These are phyloP conservation scores for Lipomyces japonicus DNA, from an alignment of 805 yeast species.

Conservation along the genomic window DNA sequence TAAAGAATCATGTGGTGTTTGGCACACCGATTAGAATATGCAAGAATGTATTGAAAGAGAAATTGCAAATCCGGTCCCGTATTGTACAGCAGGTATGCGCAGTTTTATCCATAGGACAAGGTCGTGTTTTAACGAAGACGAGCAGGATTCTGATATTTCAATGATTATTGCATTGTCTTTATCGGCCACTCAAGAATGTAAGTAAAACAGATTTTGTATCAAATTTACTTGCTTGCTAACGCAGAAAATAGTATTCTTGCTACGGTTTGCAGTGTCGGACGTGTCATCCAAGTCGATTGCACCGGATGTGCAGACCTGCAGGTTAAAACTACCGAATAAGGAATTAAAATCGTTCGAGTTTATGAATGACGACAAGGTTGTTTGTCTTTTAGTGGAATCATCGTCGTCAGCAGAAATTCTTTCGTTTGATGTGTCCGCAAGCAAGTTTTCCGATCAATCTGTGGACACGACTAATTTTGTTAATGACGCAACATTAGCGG, in stretches of 20 bases:
- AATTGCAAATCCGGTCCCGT: constrained; percentile 2
- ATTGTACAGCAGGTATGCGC: constrained; percentile 3
- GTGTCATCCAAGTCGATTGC: constrained; percentile 5
- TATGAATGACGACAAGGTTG: constrained; percentile 18
- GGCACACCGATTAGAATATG: constrained; percentile 14
- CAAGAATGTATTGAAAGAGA: not conserved
- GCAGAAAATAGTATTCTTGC: constrained; percentile 10
- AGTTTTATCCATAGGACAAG: too few species aligned
- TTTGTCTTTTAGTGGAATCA: constrained; percentile 7
- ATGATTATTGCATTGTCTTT: constrained; percentile 1
- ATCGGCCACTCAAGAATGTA: not conserved
- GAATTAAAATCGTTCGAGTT: constrained; percentile 9
- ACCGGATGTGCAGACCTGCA: constrained; percentile 1
- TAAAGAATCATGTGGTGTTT: constrained; percentile 21
- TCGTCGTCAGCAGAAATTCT: not conserved
- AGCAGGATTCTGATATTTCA: not conserved
- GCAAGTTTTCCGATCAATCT: too few species aligned
- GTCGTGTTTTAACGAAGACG: too few species aligned
- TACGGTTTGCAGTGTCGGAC: constrained; percentile 7
- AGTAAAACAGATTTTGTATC: not conserved
- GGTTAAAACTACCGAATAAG: not conserved
- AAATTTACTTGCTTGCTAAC: not conserved
- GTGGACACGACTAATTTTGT: too few species aligned
- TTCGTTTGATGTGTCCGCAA: too few species aligned
- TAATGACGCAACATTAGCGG: too few species aligned